These are phyloP conservation scores for Phytophthora sansomeana DNA, from an alignment of 352 stramenopile species.

Conservation along the genomic window DNA sequence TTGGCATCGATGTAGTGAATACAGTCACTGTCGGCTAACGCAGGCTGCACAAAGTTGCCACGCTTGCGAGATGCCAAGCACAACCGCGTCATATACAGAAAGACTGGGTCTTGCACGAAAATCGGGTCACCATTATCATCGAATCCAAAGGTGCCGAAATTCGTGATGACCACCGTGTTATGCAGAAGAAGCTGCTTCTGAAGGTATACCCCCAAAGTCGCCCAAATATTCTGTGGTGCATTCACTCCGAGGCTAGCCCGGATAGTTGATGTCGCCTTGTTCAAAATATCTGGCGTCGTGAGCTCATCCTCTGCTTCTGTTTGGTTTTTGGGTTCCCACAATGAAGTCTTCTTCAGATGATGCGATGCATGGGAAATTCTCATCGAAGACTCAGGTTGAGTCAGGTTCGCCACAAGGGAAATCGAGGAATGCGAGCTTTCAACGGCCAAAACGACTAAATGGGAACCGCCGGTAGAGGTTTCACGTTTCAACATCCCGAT, in stretches of 20 bases:
- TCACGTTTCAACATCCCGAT: constrained; percentile 2
- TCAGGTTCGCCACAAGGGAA: not conserved
- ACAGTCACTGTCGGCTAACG: constrained; percentile 27
- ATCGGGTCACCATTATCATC: constrained; percentile 43
- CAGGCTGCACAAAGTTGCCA: constrained; percentile 29
- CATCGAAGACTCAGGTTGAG: constrained; percentile 8
- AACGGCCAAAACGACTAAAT: constrained; percentile 24
- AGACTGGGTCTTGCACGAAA: constrained; percentile 50
- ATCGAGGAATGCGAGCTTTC: constrained; percentile 18
- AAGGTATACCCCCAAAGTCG: constrained; percentile 44
- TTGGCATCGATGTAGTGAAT: constrained; percentile 36
- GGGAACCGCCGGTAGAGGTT: constrained; percentile 35
- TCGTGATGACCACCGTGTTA: constrained; percentile 37
- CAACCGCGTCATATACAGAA: constrained; percentile 57
- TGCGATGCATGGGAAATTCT: constrained; percentile 21
- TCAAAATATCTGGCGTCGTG: constrained; percentile 49
- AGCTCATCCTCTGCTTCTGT: constrained; percentile 21
- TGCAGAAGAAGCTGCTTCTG: constrained; percentile 40
- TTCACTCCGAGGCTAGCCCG: constrained; percentile 34
- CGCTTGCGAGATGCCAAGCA: constrained; percentile 27
- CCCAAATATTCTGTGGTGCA: constrained; percentile 51
- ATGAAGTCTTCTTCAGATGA: constrained; percentile 25
- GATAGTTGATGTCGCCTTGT: constrained; percentile 50
- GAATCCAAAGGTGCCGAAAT: constrained; percentile 53
- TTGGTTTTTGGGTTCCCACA: constrained; percentile 25